Base-by-base conservation (phyloP, 148 eudicot genomes). In the Linanthus parryae region DNA sequence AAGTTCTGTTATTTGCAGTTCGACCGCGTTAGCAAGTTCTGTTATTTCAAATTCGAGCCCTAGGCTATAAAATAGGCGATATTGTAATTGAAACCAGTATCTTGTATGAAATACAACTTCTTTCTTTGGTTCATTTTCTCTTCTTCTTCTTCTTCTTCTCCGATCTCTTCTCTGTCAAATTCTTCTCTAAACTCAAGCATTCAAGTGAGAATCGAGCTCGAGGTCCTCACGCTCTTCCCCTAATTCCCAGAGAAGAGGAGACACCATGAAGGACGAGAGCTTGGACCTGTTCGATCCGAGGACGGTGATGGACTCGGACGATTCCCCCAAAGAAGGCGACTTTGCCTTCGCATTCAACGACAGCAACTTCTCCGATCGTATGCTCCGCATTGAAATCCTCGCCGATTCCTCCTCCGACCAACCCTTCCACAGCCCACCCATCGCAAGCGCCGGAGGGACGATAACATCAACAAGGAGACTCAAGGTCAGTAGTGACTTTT, bases 271-370 rank as follows among this genome's bases (percentile, higher is more conserved):
- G 27, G 66, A 62, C 29, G 34, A 61, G 63, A 76, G 52, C 55
- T 57, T 64, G 58, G 95, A 85, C 63, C 73, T 85, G 27, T 80
- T 85, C 55, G 92, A 85, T 62, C 91, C 95, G 37, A 65, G 73
- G 35, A 80, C 82, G 35, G 77, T 62, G 44, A 82, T 80, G 82
- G 84, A 89, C 38, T 66, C 96, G 11, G 84, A 73, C 21, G 66
- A 50, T 48, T 40, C 61, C 1, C 28, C 62, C 43, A n/a, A n/a
- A n/a, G 94, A 83, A 53, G 72, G 73, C 8, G 88, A 83, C 51
- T 91, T 91, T 36, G 94, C 78, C 0, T 91, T 91, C 56, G 95
- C 97, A 0, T 91, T 91, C 30, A 83, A 86, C 55, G 89, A 86
- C 54, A 81, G 86, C 56, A 86, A 83, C 63, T 91, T 91, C 59